phyloP scores from a whole-genome alignment of 345 rosid species.

The Passiflora organensis region DNA sequence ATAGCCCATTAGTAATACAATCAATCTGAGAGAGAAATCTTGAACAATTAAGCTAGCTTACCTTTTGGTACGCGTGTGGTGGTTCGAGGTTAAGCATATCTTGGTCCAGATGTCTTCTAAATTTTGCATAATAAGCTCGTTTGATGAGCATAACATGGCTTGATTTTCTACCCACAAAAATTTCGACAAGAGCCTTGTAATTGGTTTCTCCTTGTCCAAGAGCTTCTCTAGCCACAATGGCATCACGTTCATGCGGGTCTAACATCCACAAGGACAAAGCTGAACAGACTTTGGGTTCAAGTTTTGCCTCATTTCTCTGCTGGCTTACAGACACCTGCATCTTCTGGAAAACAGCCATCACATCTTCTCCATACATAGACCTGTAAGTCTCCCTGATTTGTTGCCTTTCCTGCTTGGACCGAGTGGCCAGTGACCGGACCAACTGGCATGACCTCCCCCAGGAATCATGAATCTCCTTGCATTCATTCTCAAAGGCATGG shows the following conservation, averaged over 20 bases:
- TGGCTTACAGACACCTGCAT: neutral
- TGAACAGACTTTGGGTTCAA: conserved; percentile 12
- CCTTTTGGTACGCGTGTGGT: conserved; percentile 59
- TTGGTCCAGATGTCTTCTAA: conserved; percentile 45
- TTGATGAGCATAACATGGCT: conserved; percentile 48
- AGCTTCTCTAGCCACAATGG: conserved; percentile 44
- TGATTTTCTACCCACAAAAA: conserved; percentile 58
- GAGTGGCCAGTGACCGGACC: conserved; percentile 26
- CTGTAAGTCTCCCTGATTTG: conserved; percentile 35
- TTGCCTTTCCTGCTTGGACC: conserved; percentile 30
- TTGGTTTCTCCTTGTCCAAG: conserved; percentile 28
- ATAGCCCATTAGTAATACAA: neutral
- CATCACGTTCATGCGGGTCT: conserved; percentile 52
- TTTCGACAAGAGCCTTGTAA: conserved; percentile 45
- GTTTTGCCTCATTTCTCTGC: conserved; percentile 8
- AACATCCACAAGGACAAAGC: conserved; percentile 44
- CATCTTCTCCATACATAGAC: conserved; percentile 41
- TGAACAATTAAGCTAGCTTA: conserved; percentile 7
- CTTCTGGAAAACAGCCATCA: conserved; percentile 18
- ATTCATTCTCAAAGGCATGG: conserved; percentile 35
- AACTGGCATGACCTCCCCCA: conserved; percentile 22
- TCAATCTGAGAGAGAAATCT: neutral
- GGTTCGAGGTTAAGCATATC: conserved; percentile 54
- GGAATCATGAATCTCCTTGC: conserved; percentile 51
- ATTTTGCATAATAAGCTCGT: conserved; percentile 44